These are phyloP conservation scores for Candida jianshihensis DNA, from an alignment of 805 yeast species.

Conservation along the genomic window DNA sequence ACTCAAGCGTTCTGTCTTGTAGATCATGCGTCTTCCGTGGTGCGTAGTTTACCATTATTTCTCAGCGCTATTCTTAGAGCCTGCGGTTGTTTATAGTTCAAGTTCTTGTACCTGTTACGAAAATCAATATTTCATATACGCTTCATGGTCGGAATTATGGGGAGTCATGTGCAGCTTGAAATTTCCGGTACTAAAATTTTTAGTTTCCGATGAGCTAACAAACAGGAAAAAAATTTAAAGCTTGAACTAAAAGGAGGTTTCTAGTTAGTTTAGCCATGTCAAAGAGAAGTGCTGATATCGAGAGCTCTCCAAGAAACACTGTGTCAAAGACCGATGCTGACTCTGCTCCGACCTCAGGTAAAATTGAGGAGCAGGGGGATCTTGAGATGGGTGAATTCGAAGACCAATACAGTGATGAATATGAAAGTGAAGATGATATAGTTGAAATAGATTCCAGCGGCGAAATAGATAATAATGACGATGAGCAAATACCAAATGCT, in stretches of 20 bases:
- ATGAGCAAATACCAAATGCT: conserved; percentile 25
- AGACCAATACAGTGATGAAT: conserved; percentile 85
- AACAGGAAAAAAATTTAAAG: background rate
- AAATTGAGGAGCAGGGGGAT: conserved; percentile 26
- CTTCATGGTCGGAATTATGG: no score
- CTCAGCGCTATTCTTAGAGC: no score
- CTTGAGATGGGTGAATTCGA: conserved; percentile 79
- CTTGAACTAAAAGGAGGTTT: background rate
- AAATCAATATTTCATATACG: no score
- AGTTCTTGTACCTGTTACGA: no score
- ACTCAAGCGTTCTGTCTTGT: conserved; percentile 87
- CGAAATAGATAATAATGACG: conserved; percentile 32
- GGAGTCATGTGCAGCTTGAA: no score
- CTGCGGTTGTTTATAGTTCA: no score
- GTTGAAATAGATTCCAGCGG: conserved; percentile 70
- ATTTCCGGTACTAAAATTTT: no score
- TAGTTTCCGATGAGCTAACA: conserved; percentile 4
- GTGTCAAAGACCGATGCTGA: conserved; percentile 14
- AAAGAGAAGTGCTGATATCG: conserved; percentile 21
- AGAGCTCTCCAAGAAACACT: conserved; percentile 16
- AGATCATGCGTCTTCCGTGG: conserved; percentile 22
- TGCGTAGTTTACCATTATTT: conserved; percentile 5
- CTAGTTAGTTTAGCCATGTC: conserved; percentile 15
- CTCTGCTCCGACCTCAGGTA: conserved; percentile 14
- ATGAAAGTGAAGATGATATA: conserved; percentile 85